Evolutionary conservation across 352 stramenopile species (phyloP).

Genomic region (Phytophthora palmivora): DNA sequence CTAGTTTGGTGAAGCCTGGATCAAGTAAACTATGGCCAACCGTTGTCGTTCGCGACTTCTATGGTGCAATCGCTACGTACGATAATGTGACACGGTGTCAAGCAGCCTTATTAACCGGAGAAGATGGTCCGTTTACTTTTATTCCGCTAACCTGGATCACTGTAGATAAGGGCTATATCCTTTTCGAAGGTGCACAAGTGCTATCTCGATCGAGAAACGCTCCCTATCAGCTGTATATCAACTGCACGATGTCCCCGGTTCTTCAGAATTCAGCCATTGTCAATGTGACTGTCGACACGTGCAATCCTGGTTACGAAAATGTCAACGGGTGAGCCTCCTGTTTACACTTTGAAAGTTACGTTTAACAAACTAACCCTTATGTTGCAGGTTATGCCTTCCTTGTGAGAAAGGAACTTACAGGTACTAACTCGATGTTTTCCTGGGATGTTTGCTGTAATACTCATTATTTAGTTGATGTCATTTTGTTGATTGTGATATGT

Average conservation of each 20-base stretch:
- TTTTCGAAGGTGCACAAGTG: conserved; percentile 52
- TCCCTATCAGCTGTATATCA: conserved; percentile 54
- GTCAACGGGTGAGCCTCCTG: conserved; percentile 51
- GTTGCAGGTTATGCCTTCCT: conserved; percentile 48
- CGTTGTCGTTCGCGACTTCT: conserved; percentile 66
- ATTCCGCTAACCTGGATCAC: conserved; percentile 34
- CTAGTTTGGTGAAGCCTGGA: conserved; percentile 20
- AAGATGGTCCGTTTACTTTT: conserved; percentile 58
- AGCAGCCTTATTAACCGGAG: conserved; percentile 14
- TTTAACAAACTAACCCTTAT: conserved; percentile 11
- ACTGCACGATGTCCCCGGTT: conserved; percentile 43
- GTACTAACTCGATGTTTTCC: conserved; percentile 23
- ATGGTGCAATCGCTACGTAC: conserved; percentile 53
- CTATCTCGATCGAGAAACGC: conserved; percentile 33
- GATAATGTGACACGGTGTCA: conserved; percentile 52
- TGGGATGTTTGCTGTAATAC: no score
- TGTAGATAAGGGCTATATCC: conserved; percentile 53
- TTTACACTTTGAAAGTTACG: not conserved
- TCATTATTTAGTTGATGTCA: no score
- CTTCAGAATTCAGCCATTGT: conserved; percentile 24
- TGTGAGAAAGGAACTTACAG: conserved; percentile 77
- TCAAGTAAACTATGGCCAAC: conserved; percentile 60
- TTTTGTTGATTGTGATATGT: not conserved
- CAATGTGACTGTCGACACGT: conserved; percentile 58
- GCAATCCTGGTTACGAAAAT: conserved; percentile 68